A percentile compares a stretch with the other conserved stretches of the same genome.
Conservation (phyloP, 106 monocot species). For the Triglochin maritima region DNA sequence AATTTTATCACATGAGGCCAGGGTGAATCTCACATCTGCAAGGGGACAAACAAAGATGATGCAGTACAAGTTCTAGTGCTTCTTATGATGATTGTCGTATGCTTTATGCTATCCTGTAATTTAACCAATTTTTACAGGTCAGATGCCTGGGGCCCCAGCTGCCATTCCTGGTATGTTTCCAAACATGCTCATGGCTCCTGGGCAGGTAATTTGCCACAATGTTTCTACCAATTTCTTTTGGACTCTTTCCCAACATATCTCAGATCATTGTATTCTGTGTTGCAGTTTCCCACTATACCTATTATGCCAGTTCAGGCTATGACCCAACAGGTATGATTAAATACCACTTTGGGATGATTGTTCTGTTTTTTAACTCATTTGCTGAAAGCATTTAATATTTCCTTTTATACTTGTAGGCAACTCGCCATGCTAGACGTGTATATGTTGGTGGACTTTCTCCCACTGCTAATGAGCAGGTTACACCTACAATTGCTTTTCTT, state of each 20-base stretch:
- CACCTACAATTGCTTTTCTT: not conserved
- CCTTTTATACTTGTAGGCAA: constrained; percentile 37
- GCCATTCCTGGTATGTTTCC: constrained; percentile 70
- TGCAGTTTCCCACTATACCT: constrained; percentile 34
- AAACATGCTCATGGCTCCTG: constrained; percentile 50
- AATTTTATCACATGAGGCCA: constrained; percentile 13
- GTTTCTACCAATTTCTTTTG: not conserved
- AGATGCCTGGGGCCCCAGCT: constrained; percentile 48
- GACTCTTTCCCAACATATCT: not conserved
- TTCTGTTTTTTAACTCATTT: not conserved
- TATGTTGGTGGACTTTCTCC: constrained; percentile 95
- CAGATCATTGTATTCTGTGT: not conserved
- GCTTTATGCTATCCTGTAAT: constrained; percentile 20
- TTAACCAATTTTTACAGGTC: constrained; percentile 50
- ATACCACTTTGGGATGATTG: not conserved
- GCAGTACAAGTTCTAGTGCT: constrained; percentile 16
- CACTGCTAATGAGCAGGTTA: constrained; percentile 87
- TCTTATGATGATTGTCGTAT: constrained; percentile 13
- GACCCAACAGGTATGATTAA: constrained; percentile 40
- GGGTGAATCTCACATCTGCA: constrained; percentile 13
- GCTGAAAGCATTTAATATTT: not conserved
- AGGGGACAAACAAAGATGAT: constrained; percentile 25
- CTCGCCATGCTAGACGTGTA: constrained; percentile 94
- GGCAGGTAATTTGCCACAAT: constrained; percentile 39
- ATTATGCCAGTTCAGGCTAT: constrained; percentile 52